These are phyloP conservation scores for Rhizopogon rudus DNA, from an alignment of 768 basidiomycete species.

Conservation along the genomic window DNA sequence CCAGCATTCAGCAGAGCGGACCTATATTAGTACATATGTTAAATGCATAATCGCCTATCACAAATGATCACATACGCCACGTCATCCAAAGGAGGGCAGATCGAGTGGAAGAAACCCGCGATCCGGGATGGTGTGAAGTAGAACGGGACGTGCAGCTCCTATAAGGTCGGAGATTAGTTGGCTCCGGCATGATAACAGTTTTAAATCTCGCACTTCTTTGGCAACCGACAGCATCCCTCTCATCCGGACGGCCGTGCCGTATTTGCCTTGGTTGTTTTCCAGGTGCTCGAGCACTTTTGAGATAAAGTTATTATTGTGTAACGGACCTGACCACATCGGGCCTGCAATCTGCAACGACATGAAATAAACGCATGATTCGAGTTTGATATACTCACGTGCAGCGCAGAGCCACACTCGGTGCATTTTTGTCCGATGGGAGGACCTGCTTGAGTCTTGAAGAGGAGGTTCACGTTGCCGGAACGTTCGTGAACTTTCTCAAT, in stretches of 20 bases:
- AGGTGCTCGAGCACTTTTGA: constrained; percentile 71
- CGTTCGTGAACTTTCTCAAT: constrained; percentile 54
- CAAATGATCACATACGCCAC: constrained; percentile 53
- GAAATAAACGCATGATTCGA: neutral
- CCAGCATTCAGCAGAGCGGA: constrained; percentile 89
- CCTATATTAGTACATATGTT: constrained; percentile 31
- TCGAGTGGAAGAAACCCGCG: constrained; percentile 77
- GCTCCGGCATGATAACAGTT: neutral
- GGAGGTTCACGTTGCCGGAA: constrained; percentile 52
- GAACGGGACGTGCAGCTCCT: constrained; percentile 79
- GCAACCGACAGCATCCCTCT: constrained; percentile 94
- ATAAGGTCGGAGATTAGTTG: neutral
- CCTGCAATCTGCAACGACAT: constrained; percentile 63
- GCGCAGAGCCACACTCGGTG: constrained; percentile 70
- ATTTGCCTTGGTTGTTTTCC: constrained; percentile 53
- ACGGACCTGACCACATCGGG: constrained; percentile 92
- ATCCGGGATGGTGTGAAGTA: constrained; percentile 85
- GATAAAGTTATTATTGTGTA: constrained; percentile 78
- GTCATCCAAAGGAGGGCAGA: constrained; percentile 69
- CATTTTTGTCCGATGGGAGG: constrained; percentile 67
- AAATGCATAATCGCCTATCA: neutral
- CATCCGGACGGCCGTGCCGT: constrained; percentile 81
- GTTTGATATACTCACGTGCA: constrained; percentile 56
- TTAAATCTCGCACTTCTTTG: constrained; percentile 59
- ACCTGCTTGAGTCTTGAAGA: constrained; percentile 70